Evolutionary conservation across 2,329 filamentous ascomycete genomes (phyloP).

Genomic region (Aspergillus awamori): DNA sequence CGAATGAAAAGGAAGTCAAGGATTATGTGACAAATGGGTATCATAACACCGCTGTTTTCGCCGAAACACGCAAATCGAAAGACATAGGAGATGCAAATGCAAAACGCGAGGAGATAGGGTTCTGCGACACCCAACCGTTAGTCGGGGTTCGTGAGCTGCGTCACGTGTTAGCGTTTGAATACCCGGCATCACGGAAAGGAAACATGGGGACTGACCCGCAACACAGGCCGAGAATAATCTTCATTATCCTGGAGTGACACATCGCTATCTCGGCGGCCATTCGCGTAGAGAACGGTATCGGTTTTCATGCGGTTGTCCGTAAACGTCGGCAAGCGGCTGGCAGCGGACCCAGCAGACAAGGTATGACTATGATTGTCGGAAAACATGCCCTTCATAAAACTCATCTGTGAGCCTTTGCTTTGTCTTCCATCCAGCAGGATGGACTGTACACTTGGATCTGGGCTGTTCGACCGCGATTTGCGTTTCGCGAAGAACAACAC

Average conservation of each 20-base stretch:
- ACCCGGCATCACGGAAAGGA: not conserved
- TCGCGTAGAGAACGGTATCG: conserved; percentile 43
- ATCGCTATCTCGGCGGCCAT: conserved; percentile 47
- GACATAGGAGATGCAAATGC: conserved; percentile 23
- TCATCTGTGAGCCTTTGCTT: conserved; percentile 41
- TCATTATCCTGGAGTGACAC: conserved; percentile 52
- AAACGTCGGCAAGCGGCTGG: conserved; percentile 36
- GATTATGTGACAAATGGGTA: conserved; percentile 41
- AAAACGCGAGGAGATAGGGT: conserved; percentile 19
- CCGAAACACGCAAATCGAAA: conserved; percentile 33
- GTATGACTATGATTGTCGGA: conserved; percentile 32
- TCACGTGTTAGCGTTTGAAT: conserved; percentile 20
- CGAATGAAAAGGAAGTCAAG: conserved; percentile 27
- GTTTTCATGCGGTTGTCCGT: conserved; percentile 52
- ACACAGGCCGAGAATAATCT: conserved; percentile 51
- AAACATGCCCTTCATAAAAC: conserved; percentile 37
- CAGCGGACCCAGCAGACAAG: conserved; percentile 26
- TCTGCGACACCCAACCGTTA: conserved; percentile 22
- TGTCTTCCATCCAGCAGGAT: conserved; percentile 34
- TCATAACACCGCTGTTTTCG: conserved; percentile 42
- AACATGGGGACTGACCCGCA: conserved; percentile 39
- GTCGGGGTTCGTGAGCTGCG: conserved; percentile 41
- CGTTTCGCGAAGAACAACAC: conserved; percentile 44
- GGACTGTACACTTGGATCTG: conserved; percentile 35
- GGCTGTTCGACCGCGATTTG: conserved; percentile 35